Percentiles rank a stretch among this genome's conserved stretches.
These are phyloP conservation scores for Scedosporium dehoogii DNA, from an alignment of 2,329 filamentous ascomycete genomes.

Conservation along the genomic window DNA sequence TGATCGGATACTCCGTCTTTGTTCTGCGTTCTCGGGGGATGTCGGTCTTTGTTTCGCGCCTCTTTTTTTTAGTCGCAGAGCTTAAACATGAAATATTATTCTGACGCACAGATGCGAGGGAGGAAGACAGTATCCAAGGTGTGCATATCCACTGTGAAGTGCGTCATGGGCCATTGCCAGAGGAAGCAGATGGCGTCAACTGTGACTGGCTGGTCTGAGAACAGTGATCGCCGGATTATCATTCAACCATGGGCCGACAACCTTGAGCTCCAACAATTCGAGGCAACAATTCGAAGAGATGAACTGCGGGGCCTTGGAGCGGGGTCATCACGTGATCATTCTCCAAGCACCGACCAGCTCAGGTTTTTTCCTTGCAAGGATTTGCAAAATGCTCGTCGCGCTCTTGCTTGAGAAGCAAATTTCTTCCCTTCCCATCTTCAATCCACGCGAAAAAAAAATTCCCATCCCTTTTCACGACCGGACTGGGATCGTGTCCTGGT, in stretches of 20 bases:
- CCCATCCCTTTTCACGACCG: conserved; percentile 1
- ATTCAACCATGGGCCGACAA: neutral
- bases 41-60: neutral
- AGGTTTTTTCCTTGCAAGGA: conserved; percentile 16
- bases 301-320: neutral
- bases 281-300: too few species aligned
- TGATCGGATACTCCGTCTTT: too few species aligned
- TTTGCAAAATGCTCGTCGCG: conserved; percentile 8
- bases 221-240: neutral
- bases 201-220: neutral
- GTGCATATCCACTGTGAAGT: neutral
- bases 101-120: neutral
- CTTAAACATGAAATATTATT: neutral
- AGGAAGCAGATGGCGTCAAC: neutral
- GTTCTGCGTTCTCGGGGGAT: neutral
- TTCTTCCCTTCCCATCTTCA: neutral
- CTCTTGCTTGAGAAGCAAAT: conserved; percentile 11
- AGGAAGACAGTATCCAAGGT: neutral
- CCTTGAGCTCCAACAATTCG: too few species aligned
- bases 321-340: conserved; percentile 12
- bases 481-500: neutral
- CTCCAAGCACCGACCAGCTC: conserved; percentile 11
- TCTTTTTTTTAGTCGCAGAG: neutral
- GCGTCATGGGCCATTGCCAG: neutral
- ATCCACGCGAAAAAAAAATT: conserved; percentile 5